These are phyloP conservation scores for Chrysanthemum makinoi DNA, from an alignment of 129 eudicot genomes.

Conservation along the genomic window DNA sequence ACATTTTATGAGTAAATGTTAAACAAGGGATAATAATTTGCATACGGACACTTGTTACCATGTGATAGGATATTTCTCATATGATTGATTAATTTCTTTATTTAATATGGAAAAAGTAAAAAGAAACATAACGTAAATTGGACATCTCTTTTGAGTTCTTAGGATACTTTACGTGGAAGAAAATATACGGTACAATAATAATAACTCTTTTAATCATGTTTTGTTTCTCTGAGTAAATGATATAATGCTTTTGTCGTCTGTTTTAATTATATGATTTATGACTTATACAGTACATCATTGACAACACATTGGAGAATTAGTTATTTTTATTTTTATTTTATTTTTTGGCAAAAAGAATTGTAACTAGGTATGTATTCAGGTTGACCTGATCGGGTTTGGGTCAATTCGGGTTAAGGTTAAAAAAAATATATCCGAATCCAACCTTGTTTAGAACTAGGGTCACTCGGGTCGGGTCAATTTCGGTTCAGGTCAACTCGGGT, in stretches of 20 bases:
- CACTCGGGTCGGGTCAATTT: no score
- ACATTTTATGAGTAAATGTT: neutral
- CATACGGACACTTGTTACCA: neutral
- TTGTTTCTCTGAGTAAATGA: neutral
- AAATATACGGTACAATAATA: neutral
- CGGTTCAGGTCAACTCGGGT: no score
- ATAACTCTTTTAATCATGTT: slow-evolving; percentile 2
- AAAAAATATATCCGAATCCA: no score
- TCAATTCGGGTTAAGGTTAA: no score
- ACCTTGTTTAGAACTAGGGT: no score
- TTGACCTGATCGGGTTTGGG: no score
- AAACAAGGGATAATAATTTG: neutral
- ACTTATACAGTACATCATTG: no score
- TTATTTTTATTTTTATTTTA: no score
- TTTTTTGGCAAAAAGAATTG: no score
- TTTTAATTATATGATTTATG: no score
- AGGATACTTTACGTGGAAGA: slow-evolving; percentile 8
- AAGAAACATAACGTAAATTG: slow-evolving; percentile 14
- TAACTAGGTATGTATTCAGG: no score
- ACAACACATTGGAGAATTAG: no score
- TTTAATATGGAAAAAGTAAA: neutral
- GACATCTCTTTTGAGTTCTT: neutral
- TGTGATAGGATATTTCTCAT: neutral
- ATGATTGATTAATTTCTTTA: slow-evolving; percentile 1
- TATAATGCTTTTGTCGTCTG: neutral